Base-by-base conservation (phyloP, 805 yeast genomes). In the Metschnikowia picachoensis region DNA sequence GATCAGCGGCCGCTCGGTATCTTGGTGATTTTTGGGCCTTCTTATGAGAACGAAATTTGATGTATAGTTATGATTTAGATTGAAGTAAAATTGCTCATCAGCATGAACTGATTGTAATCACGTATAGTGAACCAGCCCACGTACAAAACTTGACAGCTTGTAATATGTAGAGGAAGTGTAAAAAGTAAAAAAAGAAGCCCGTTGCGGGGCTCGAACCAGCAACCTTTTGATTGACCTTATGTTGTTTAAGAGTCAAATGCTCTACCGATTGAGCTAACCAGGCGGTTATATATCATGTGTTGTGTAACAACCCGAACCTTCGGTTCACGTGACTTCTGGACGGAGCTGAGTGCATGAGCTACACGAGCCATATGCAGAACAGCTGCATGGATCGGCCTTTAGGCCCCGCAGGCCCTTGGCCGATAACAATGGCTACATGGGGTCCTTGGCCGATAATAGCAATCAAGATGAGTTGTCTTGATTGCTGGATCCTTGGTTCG, bases 161-260 rank as follows among this genome's bases (percentile, higher is more conserved):
- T 10, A 11, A 4, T 10, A 30, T 16, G 15, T 27, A 13, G 32
- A 39, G 15, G 32, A 38, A 14, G 3, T 13, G 20, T 27, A 13
- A 35, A 31, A 37, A 13, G 20, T 16, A 52, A 52, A 54, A 52
- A 35, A 33, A 17, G n/a, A 46, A 54, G 58, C 58, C 58, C 58
- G 58, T 52, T 54, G 58, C 58, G 58, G 58, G 58, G 58, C 55
- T 54, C 58, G 58, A 53, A 53, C 58, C 58, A 56, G 58, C 58
- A 53, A 53, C 58, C 58, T 53, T 53, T 53, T 53, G 58, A 54
- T 54, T 54, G 58, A 54, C 58, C 56, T 52, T 50, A 54, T 43
- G 33, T 34, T 30, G 46, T 15, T 50, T 54, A 54, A 54, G 58
- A 54, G 58, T 54, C 58, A 54, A 54, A 54, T 54, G 58, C 58